Evolutionary conservation across 352 stramenopile genomes (phyloP).

Genomic region (Phytophthora megakarya): DNA sequence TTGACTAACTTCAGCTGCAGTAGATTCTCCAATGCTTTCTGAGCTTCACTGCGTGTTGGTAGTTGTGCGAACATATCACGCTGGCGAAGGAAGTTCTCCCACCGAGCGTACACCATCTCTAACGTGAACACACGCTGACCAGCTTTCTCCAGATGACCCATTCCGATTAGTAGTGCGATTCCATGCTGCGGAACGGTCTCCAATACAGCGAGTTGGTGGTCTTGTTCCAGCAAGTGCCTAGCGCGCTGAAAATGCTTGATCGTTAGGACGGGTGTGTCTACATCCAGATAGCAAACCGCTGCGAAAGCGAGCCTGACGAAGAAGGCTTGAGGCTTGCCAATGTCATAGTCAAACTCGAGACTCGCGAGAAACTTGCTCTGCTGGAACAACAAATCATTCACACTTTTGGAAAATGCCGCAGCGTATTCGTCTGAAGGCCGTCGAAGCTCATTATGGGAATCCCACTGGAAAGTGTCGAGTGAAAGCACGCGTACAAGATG

Average conservation of each 20-base stretch:
- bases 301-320: constrained; percentile 66
- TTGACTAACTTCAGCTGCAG: constrained; percentile 74
- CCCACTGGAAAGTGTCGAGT: constrained; percentile 44
- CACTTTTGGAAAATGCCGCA: constrained; percentile 43
- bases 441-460: constrained; percentile 6
- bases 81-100: constrained; percentile 80
- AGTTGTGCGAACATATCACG: constrained; percentile 69
- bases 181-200: constrained; percentile 64
- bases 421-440: constrained; percentile 39
- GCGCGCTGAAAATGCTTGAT: constrained; percentile 54
- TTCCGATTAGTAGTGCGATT: constrained; percentile 78
- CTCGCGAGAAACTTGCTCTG: constrained; percentile 50
- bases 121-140: constrained; percentile 73
- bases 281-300: constrained; percentile 54
- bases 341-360: constrained; percentile 80
- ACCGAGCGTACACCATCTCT: constrained; percentile 85
- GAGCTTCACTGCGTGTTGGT: constrained; percentile 70
- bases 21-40: constrained; percentile 78
- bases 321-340: constrained; percentile 66
- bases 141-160: constrained; percentile 77
- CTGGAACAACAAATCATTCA: constrained; percentile 41
- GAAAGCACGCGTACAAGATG: constrained; percentile 51
- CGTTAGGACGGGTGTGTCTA: constrained; percentile 43
- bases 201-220: constrained; percentile 78
- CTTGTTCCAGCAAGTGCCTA: constrained; percentile 65